Evolutionary conservation across 345 rosid genomes (phyloP), one percentile per base, ranked within the genome.

Genomic region (Noccaea caerulescens): DNA sequence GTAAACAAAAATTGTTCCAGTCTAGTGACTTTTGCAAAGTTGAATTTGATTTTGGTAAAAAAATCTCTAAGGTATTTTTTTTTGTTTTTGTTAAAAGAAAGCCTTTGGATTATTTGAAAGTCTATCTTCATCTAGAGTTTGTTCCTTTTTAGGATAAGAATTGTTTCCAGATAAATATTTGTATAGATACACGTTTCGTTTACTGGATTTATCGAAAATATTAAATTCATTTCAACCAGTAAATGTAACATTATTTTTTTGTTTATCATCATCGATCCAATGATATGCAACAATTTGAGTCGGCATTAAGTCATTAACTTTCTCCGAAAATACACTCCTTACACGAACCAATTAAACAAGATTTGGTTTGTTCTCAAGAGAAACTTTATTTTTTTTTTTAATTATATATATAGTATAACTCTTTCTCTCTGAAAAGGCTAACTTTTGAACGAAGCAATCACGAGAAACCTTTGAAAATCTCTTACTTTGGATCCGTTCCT

Each of bases 391-490:
- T n/a, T n/a, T 54, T 32, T 4, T 32, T 32, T 50, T 18, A 36
- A 34, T 34, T 14, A 3, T 13, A 23, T 33, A 69, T 20, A 18
- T 23, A 43, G 34, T 25, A 49, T 30, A 66, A 27, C 60, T 46
- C 77, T 56, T 47, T 32, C 60, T 52, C 20, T 55, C 43, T 41
- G 5, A 47, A 73, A 63, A 58, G 54, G 72, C 54, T 4, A 59
- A 56, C 85, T 87, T 85, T 88, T 68, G 70, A 83, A 80, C 80
- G 80, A 74, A 84, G 84, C 87, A 76, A 73, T 91, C 99, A 93
- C 99, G 95, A 77, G 99, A 78, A 76, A 27, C 80, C 90, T 84
- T 80, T 93, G 98, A 87, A 75, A 57, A 38, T 73, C 75, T 80
- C 79, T 80, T 37, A 78, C 82, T 80, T 73, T 75, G 81, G 83